phyloP scores from a whole-genome alignment of 2,329 filamentous ascomycete species.

The Xylaria hypoxylon region DNA sequence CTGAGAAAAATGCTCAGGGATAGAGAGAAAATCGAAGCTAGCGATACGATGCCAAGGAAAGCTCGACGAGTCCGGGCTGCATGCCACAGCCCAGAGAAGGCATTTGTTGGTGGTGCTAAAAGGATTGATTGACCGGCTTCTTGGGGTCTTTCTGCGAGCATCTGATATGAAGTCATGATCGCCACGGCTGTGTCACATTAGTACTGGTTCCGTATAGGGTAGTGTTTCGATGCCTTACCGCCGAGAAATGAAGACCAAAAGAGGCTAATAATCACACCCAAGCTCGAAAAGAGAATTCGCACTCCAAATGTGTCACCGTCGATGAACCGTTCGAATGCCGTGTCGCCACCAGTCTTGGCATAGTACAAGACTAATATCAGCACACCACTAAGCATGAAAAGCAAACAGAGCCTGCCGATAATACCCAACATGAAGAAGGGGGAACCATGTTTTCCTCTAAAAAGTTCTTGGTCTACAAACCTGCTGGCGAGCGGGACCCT shows the following conservation, averaged over 20 bases:
- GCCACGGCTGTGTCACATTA: slow-evolving; percentile 49
- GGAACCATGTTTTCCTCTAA: background rate
- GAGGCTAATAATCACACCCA: slow-evolving; percentile 54
- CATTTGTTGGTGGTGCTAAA: slow-evolving; percentile 26
- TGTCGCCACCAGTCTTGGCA: slow-evolving; percentile 51
- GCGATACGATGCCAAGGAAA: slow-evolving; percentile 24
- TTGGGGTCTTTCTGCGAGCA: slow-evolving; percentile 43
- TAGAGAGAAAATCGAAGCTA: slow-evolving; percentile 29
- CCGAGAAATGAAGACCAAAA: slow-evolving; percentile 55
- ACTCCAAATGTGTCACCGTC: slow-evolving; percentile 55
- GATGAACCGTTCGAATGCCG: slow-evolving; percentile 57
- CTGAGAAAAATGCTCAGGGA: slow-evolving; percentile 51
- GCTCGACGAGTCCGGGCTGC: slow-evolving; percentile 22
- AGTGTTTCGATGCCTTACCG: slow-evolving; percentile 45
- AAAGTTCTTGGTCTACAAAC: background rate
- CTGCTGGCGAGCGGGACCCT: background rate
- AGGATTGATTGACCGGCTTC: slow-evolving; percentile 23
- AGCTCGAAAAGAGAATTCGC: slow-evolving; percentile 55
- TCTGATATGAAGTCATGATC: slow-evolving; percentile 53
- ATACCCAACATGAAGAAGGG: slow-evolving; percentile 29
- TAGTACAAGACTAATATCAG: slow-evolving; percentile 55
- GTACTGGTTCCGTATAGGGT: background rate
- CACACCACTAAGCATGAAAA: slow-evolving; percentile 45
- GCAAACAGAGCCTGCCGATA: slow-evolving; percentile 25
- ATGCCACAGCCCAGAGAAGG: slow-evolving; percentile 30